These are phyloP conservation scores for Phyllosticta ampelicida DNA, from an alignment of 2,329 filamentous ascomycete genomes.

Conservation along the genomic window DNA sequence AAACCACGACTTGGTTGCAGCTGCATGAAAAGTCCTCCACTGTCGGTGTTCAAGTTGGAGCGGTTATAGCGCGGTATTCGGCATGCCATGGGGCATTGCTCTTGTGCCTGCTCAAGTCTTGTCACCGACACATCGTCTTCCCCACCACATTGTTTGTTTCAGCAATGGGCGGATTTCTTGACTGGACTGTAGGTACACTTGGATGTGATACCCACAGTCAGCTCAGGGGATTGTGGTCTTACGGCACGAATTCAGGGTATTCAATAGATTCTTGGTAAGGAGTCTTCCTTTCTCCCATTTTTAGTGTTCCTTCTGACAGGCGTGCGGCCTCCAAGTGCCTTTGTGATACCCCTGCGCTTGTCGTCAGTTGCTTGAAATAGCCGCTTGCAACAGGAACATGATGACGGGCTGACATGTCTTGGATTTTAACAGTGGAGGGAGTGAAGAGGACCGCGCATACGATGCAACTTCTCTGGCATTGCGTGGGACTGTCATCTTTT, in stretches of 20 bases:
- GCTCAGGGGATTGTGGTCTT: not conserved
- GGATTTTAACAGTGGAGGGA: not conserved
- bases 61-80: not conserved
- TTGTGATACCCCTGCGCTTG: not conserved
- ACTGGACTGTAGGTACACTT: not conserved
- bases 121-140: not conserved
- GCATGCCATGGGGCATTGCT: not conserved
- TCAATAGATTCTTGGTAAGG: not conserved
- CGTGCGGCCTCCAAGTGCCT: not conserved
- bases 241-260: not conserved
- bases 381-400: not conserved
- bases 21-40: not conserved
- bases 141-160: not conserved
- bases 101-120: not conserved
- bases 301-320: not conserved
- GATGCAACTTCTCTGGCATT: not conserved
- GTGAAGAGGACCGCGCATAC: not conserved
- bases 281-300: not conserved
- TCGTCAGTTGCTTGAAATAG: not conserved
- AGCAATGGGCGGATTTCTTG: not conserved
- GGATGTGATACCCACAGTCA: not conserved
- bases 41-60: not conserved
- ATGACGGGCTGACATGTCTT: not conserved
- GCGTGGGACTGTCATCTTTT: not conserved
- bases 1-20: not conserved